Base-by-base conservation (phyloP, 2,329 filamentous ascomycete genomes). In the Ceratocystis eucalypticola region DNA sequence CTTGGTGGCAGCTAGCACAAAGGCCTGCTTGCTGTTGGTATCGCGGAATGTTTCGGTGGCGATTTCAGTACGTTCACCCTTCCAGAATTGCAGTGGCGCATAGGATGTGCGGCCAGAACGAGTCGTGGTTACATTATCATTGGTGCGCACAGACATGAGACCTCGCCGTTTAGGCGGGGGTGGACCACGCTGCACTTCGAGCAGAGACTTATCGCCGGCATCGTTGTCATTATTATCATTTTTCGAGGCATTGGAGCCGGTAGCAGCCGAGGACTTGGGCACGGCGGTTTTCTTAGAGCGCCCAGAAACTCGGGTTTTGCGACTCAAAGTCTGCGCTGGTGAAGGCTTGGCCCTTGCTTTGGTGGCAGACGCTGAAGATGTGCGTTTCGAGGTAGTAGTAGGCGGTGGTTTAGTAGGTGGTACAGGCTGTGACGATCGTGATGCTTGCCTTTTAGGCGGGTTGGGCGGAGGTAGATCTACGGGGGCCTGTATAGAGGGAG, bases 61-160 rank as follows among this genome's bases (percentile, higher is more conserved):
- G 72, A 86, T 89, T 25, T 91, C 83, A 61, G 88, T 84, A 65
- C 83, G 84, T 74, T 97, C 93, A 70, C 91, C 91, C 71, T 86
- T 86, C 93, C 93, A 97, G 73, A 83, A 96, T 30, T 89, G 85
- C 44, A 96, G 76, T 0, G 92, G 94, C 68, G 84, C 84, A 69
- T 90, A 86, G 8, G 89, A 90, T 64, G 85, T 84, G 66, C 94
- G 84, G 1, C 91, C 92, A 12, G 88, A 93, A 65, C 91, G 86
- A 63, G 87, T 89, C 57, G 80, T 82, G 37, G 79, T 79, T 69
- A 83, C 78, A 30, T 76, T 78, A 65, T 85, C 74, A 7, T 78
- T 78, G 41, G 77, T 77, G 53, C 80, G 79, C 64, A 79, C 73
- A 63, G 82, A 82, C 28, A 84, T 78, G 10, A 85, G 76, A 1